A percentile compares a stretch with the other conserved stretches of the same genome.
Evolutionary conservation across 106 monocot species (phyloP).

Genomic region (Xerophyta viscosa): DNA sequence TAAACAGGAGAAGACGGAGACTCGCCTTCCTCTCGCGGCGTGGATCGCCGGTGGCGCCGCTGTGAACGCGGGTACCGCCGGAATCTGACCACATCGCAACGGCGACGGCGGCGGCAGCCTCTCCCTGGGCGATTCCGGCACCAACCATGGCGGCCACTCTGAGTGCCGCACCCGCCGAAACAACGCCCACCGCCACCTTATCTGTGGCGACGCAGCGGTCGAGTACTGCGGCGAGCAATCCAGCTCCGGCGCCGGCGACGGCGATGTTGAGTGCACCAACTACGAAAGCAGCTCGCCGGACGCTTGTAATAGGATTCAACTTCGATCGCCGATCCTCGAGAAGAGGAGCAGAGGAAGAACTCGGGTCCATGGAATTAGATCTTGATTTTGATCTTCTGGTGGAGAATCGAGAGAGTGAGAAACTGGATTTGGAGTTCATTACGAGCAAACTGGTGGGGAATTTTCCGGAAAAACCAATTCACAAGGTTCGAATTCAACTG

Average conservation of each 20-base stretch:
- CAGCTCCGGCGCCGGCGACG: not conserved
- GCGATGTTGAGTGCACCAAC: constrained; percentile 6
- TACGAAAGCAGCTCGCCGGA: constrained; percentile 1
- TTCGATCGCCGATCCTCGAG: no score
- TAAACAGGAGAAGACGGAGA: no score
- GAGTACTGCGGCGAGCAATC: not conserved
- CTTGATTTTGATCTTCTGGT: no score
- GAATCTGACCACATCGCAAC: constrained; percentile 2
- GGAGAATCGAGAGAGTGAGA: no score
- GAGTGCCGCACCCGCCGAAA: constrained; percentile 7
- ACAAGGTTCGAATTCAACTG: no score
- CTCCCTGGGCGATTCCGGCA: constrained; percentile 21
- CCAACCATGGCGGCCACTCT: constrained; percentile 9
- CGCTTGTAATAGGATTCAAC: no score
- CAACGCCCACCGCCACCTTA: constrained; percentile 2
- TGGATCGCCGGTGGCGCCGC: constrained; percentile 10
- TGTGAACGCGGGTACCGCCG: not conserved
- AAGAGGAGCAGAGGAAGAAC: no score
- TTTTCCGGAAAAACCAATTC: no score
- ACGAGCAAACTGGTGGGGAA: no score
- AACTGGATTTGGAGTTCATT: no score
- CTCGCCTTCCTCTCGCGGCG: constrained; percentile 27
- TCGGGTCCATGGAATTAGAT: no score
- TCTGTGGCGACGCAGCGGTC: constrained; percentile 1
- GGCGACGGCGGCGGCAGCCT: constrained; percentile 17